Percentiles rank a stretch among this genome's conserved stretches.
phyloP scores from a whole-genome alignment of 2,329 filamentous ascomycete genomes.

The Pezicula neosporulosa region DNA sequence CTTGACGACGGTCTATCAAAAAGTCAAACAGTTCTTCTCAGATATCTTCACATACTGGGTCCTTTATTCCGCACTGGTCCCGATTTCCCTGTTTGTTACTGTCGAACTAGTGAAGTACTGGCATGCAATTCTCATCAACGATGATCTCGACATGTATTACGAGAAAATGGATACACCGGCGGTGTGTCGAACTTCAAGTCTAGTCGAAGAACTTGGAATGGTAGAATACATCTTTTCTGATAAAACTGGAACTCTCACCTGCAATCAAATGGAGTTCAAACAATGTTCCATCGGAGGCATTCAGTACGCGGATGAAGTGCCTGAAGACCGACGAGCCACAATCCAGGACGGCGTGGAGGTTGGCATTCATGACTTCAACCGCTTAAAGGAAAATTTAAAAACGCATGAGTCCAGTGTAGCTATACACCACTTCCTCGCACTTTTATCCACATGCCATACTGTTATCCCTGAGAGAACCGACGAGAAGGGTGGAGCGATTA shows the following conservation, averaged over 20 bases:
- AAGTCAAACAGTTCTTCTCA: slow-evolving; percentile 80
- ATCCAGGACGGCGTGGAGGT: slow-evolving; percentile 73
- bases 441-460: slow-evolving; percentile 90
- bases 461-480: slow-evolving; percentile 90
- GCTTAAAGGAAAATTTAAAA: slow-evolving; percentile 55
- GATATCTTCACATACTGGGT: slow-evolving; percentile 99
- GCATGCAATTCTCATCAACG: slow-evolving; percentile 96
- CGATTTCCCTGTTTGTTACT: slow-evolving; percentile 96
- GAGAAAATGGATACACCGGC: slow-evolving; percentile 93
- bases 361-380: slow-evolving; percentile 67
- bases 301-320: slow-evolving; percentile 88
- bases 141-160: slow-evolving; percentile 97
- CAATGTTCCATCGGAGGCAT: slow-evolving; percentile 91
- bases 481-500: slow-evolving; percentile 76
- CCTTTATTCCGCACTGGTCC: slow-evolving; percentile 91
- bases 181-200: slow-evolving; percentile 90
- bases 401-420: slow-evolving; percentile 53
- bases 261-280: slow-evolving; percentile 98
- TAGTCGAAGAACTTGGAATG: slow-evolving; percentile 96
- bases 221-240: slow-evolving; percentile 99
- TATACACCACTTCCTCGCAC: slow-evolving; percentile 80
- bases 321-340: slow-evolving; percentile 82
- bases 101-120: slow-evolving; percentile 98
- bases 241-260: slow-evolving; percentile 96
- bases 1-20: slow-evolving; percentile 48